These are phyloP conservation scores for Rubus parviflorus DNA, from an alignment of 306 rosid species.

Conservation along the genomic window DNA sequence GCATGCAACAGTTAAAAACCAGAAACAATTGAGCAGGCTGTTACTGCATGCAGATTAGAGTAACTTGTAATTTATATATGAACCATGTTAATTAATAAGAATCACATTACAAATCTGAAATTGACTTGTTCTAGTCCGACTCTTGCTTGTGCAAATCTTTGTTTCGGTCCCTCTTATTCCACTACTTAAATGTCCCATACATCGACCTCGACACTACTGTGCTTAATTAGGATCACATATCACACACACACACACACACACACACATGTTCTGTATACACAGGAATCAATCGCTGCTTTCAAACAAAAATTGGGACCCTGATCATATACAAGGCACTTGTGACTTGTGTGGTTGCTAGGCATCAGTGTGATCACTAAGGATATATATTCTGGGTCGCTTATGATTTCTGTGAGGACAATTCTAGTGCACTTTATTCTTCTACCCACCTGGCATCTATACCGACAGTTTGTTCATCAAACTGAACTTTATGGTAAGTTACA, in stretches of 20 bases:
- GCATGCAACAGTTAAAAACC: not conserved
- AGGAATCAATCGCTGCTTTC: not conserved
- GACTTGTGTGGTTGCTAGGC: not conserved
- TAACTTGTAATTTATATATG: not conserved
- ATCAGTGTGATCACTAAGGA: not conserved
- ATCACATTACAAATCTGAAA: not conserved
- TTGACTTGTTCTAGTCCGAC: not conserved
- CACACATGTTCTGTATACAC: not conserved
- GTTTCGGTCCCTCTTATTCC: not conserved
- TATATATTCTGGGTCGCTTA: not conserved
- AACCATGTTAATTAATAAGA: not conserved
- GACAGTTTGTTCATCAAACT: not conserved
- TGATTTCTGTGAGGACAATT: constrained; percentile 17
- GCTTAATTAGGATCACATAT: not conserved
- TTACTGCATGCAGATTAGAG: not conserved
- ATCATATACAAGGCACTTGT: not conserved
- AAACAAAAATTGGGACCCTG: constrained; percentile 22
- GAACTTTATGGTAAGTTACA: no score
- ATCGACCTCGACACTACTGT: not conserved
- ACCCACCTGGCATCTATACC: constrained; percentile 8
- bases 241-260: not conserved
- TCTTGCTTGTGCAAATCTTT: not conserved
- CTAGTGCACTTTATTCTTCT: constrained; percentile 11
- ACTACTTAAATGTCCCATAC: not conserved
- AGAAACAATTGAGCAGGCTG: not conserved